Percentiles rank a stretch among this genome's conserved stretches.
These are phyloP conservation scores for Trametes sp. DNA, from an alignment of 1,284 basidiomycete genomes.

Conservation along the genomic window DNA sequence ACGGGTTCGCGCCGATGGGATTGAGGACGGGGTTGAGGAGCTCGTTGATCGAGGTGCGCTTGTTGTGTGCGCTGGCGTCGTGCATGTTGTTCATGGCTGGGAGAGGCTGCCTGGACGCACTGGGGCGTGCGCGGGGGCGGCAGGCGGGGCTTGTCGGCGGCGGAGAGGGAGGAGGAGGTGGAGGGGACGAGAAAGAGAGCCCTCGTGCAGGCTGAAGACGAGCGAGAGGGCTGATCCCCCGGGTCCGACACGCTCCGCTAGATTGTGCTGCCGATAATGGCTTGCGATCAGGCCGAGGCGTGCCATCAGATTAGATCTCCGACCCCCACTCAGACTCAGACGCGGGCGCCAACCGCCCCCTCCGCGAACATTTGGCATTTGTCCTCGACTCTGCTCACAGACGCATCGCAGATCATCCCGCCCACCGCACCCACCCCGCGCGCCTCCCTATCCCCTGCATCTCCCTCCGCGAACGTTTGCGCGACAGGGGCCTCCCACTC, in stretches of 20 bases:
- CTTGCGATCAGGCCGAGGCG: slow-evolving; percentile 18
- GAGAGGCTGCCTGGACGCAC: slow-evolving; percentile 26
- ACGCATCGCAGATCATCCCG: slow-evolving; percentile 1
- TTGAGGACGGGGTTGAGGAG: slow-evolving; percentile 61
- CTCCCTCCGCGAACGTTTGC: slow-evolving; percentile 26
- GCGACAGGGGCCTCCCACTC: not conserved
- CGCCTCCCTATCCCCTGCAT: not conserved
- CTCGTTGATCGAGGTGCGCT: slow-evolving; percentile 60
- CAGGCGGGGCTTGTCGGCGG: slow-evolving; percentile 29
- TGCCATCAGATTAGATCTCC: slow-evolving; percentile 34
- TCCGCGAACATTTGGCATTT: slow-evolving; percentile 27
- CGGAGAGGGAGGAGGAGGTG: slow-evolving; percentile 17
- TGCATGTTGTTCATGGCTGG: slow-evolving; percentile 54
- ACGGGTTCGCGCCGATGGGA: slow-evolving; percentile 43
- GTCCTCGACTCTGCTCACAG: too few relatives aligned
- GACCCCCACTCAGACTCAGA: slow-evolving; percentile 11
- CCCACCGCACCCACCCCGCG: not conserved
- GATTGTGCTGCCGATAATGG: slow-evolving; percentile 29
- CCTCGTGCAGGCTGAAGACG: slow-evolving; percentile 1
- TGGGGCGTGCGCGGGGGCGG: slow-evolving; percentile 12
- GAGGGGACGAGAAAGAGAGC: slow-evolving; percentile 20
- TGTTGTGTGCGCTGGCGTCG: slow-evolving; percentile 49
- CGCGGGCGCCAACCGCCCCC: slow-evolving; percentile 8
- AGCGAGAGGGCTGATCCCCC: slow-evolving; percentile 21
- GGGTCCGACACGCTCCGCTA: slow-evolving; percentile 33